Conservation (phyloP, 768 basidiomycete species). For the Porpolomopsis calyptriformis region DNA sequence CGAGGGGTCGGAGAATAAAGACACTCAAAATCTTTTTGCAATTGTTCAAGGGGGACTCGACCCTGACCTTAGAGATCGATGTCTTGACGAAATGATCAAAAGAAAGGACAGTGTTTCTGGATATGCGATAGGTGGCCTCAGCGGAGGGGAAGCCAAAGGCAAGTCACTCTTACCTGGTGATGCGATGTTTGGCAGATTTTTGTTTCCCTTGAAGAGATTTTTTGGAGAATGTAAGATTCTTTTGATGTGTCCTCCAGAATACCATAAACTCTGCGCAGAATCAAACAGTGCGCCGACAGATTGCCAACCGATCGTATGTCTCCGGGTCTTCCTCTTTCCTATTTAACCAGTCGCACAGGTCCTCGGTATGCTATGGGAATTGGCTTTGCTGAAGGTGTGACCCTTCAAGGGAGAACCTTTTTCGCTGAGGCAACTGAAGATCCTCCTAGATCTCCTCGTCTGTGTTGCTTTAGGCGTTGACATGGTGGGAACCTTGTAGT, state of each 20-base stretch:
- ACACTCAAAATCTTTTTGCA: constrained; percentile 77
- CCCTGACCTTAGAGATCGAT: constrained; percentile 56
- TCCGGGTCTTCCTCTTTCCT: neutral
- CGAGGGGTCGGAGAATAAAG: constrained; percentile 50
- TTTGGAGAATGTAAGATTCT: constrained; percentile 70
- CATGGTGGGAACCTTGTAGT: constrained; percentile 46
- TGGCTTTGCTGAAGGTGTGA: constrained; percentile 78
- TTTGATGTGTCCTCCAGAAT: neutral
- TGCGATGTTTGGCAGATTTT: neutral
- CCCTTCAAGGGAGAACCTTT: neutral
- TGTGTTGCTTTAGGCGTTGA: constrained; percentile 89
- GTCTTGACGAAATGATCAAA: constrained; percentile 72
- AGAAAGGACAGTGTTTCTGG: constrained; percentile 72
- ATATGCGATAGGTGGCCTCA: constrained; percentile 84
- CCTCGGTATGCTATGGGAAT: constrained; percentile 91
- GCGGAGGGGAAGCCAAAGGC: constrained; percentile 91
- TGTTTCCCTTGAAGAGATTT: constrained; percentile 44
- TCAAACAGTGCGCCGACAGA: constrained; percentile 71
- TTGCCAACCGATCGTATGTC: constrained; percentile 68
- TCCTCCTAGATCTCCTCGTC: constrained; percentile 64
- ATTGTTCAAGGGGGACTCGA: constrained; percentile 88
- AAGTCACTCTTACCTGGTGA: constrained; percentile 6
- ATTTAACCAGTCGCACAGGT: constrained; percentile 32
- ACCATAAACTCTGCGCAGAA: constrained; percentile 30
- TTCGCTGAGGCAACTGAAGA: neutral